phyloP scores from a whole-genome alignment of 2,329 filamentous ascomycete species.

The Amesomyces nigricolor region DNA sequence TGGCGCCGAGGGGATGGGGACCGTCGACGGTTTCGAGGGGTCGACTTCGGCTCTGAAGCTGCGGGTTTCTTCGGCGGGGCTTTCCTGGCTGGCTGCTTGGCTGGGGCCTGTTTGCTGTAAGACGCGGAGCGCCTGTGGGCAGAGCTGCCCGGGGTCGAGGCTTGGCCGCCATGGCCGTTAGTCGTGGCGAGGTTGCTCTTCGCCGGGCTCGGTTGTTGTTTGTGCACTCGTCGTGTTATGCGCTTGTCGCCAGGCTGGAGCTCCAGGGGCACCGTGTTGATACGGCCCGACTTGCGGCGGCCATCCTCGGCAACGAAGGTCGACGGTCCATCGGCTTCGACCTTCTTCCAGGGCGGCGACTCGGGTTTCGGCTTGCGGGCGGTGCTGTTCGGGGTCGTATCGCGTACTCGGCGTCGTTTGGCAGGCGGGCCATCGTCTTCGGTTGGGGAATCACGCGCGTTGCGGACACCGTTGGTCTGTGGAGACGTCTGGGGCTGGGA shows the following conservation, averaged over 20 bases:
- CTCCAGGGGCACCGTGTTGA: conserved; percentile 52
- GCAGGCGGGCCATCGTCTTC: conserved; percentile 45
- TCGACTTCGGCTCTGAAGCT: conserved; percentile 24
- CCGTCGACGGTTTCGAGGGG: conserved; percentile 34
- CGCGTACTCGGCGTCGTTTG: conserved; percentile 60
- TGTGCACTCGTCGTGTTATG: conserved; percentile 43
- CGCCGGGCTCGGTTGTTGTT: conserved; percentile 32
- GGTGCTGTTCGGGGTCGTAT: conserved; percentile 34
- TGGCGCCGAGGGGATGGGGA: conserved; percentile 37
- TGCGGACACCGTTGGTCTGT: conserved; percentile 11
- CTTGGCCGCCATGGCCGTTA: conserved; percentile 27
- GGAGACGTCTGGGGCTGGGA: not conserved
- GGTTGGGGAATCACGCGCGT: conserved; percentile 14
- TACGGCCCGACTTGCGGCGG: conserved; percentile 59
- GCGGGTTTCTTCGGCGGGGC: conserved; percentile 17
- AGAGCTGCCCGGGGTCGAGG: conserved; percentile 17
- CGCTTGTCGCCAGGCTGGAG: conserved; percentile 47
- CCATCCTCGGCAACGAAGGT: conserved; percentile 74
- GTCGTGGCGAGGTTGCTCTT: conserved; percentile 28
- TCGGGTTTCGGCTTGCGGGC: conserved; percentile 46
- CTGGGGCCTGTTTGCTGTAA: conserved; percentile 28
- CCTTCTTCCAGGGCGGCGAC: conserved; percentile 92
- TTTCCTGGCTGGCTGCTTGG: conserved; percentile 25
- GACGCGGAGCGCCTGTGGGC: conserved; percentile 30
- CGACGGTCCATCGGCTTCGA: conserved; percentile 78